A percentile compares a stretch with the other conserved stretches of the same genome.
These are phyloP conservation scores for Myriosclerotinia scirpicola DNA, from an alignment of 2,329 filamentous ascomycete genomes.

Conservation along the genomic window DNA sequence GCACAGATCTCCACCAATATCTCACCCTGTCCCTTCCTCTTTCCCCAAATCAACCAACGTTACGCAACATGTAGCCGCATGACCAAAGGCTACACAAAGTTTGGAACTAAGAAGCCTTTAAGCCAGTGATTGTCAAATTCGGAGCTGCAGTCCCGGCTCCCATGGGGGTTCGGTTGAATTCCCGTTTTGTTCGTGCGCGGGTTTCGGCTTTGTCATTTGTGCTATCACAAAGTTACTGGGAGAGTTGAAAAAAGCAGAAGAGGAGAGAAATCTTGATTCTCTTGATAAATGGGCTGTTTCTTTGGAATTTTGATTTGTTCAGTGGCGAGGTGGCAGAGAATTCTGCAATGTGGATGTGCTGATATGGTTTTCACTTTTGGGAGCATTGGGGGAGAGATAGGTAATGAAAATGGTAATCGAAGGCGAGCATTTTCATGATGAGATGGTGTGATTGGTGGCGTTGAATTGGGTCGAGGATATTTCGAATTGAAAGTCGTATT, in stretches of 20 bases:
- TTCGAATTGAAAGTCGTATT: not conserved
- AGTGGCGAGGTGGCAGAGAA: not conserved
- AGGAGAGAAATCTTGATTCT: not conserved
- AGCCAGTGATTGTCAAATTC: conserved; percentile 8
- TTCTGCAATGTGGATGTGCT: not conserved
- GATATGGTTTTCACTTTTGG: not conserved
- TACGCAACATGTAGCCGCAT: conserved; percentile 18
- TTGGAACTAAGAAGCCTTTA: not conserved
- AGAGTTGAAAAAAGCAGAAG: not conserved
- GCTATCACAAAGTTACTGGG: not conserved
- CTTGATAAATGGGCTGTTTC: not conserved
- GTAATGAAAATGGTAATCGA: not conserved
- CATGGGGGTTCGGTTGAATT: conserved; percentile 11
- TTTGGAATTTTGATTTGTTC: conserved; percentile 1
- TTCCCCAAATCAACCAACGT: conserved; percentile 7
- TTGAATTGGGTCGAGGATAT: not conserved
- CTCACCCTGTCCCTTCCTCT: conserved; percentile 13
- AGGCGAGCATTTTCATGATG: conserved; percentile 7
- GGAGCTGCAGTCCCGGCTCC: conserved; percentile 14
- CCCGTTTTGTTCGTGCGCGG: conserved; percentile 10
- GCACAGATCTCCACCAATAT: conserved; percentile 23
- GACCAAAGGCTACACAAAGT: conserved; percentile 18
- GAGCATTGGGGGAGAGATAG: not conserved
- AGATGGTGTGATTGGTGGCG: conserved; percentile 18
- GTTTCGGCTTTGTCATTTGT: not conserved